Evolutionary conservation across 352 stramenopile genomes (phyloP).

Genomic region (Phytophthora sp.): DNA sequence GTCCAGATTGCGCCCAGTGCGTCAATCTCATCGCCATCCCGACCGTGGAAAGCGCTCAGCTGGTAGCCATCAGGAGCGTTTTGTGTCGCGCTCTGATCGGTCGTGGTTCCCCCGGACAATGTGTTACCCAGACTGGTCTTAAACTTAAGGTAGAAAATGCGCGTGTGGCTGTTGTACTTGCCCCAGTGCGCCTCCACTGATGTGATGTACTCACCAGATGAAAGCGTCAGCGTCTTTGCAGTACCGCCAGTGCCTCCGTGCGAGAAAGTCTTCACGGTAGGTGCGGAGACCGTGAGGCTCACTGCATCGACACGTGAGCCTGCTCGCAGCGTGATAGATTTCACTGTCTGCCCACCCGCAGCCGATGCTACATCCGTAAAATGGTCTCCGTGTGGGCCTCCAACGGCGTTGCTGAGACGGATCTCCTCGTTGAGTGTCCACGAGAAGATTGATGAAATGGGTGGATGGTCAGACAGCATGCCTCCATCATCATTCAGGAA

Average conservation of each 20-base stretch:
- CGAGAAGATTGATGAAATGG: slow-evolving; percentile 45
- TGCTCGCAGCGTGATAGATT: slow-evolving; percentile 40
- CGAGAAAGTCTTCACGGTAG: slow-evolving; percentile 30
- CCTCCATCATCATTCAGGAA: slow-evolving; percentile 44
- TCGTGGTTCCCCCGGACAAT: slow-evolving; percentile 35
- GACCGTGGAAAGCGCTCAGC: slow-evolving; percentile 57
- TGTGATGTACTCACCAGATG: slow-evolving; percentile 47
- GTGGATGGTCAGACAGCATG: slow-evolving; percentile 51
- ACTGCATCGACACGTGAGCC: slow-evolving; percentile 44
- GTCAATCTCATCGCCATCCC: slow-evolving; percentile 45
- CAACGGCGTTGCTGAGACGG: slow-evolving; percentile 40
- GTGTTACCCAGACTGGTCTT: slow-evolving; percentile 42
- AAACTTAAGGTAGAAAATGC: slow-evolving; percentile 55
- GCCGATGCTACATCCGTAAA: slow-evolving; percentile 46
- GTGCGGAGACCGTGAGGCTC: slow-evolving; percentile 33
- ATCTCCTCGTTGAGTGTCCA: slow-evolving; percentile 43
- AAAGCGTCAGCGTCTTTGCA: slow-evolving; percentile 39
- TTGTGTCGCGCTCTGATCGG: slow-evolving; percentile 31
- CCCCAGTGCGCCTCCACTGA: slow-evolving; percentile 50
- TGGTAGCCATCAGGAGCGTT: slow-evolving; percentile 47
- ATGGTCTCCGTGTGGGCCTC: slow-evolving; percentile 44
- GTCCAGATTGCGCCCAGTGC: slow-evolving; percentile 55
- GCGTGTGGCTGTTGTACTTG: slow-evolving; percentile 42
- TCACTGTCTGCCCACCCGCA: slow-evolving; percentile 26
- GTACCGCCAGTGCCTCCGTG: slow-evolving; percentile 47